These are phyloP conservation scores for Tetradesmus obliquus DNA, from an alignment of 139 green algal genomes.

Conservation along the genomic window DNA sequence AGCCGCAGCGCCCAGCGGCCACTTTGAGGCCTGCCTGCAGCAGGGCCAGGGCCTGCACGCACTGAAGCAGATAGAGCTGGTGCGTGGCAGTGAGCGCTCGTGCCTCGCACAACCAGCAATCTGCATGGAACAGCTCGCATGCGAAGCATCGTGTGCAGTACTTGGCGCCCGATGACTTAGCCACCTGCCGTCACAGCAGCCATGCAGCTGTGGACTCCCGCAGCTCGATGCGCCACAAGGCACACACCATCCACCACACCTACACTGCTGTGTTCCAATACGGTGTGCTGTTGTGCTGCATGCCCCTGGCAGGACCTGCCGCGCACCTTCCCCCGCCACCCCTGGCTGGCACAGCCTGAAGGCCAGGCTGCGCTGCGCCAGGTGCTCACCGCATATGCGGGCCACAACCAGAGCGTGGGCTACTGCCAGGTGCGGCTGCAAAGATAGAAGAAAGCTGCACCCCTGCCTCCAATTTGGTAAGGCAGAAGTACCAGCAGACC, in stretches of 20 bases:
- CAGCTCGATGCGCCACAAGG: no score
- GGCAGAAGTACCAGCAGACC: neutral
- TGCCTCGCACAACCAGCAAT: neutral
- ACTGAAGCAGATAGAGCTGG: slow-evolving; percentile 79
- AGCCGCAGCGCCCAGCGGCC: slow-evolving; percentile 28
- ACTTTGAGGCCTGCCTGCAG: slow-evolving; percentile 47
- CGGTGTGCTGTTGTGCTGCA: neutral
- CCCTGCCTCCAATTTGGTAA: no score
- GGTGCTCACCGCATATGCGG: slow-evolving; percentile 79
- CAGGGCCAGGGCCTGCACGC: slow-evolving; percentile 46
- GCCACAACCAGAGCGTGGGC: slow-evolving; percentile 62
- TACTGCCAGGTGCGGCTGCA: slow-evolving; percentile 49
- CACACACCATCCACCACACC: neutral
- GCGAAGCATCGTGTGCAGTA: neutral
- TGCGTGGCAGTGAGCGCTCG: slow-evolving; percentile 30
- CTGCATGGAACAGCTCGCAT: neutral
- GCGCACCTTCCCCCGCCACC: slow-evolving; percentile 81
- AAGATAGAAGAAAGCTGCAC: no score
- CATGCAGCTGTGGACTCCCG: no score
- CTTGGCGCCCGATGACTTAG: no score
- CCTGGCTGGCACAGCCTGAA: slow-evolving; percentile 64
- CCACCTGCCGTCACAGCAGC: no score
- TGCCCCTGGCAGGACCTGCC: slow-evolving; percentile 77
- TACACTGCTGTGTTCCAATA: neutral
- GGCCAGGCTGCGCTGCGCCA: slow-evolving; percentile 73